phyloP scores from a whole-genome alignment of 2,329 filamentous ascomycete genomes.

The Colletotrichum spaethianum region DNA sequence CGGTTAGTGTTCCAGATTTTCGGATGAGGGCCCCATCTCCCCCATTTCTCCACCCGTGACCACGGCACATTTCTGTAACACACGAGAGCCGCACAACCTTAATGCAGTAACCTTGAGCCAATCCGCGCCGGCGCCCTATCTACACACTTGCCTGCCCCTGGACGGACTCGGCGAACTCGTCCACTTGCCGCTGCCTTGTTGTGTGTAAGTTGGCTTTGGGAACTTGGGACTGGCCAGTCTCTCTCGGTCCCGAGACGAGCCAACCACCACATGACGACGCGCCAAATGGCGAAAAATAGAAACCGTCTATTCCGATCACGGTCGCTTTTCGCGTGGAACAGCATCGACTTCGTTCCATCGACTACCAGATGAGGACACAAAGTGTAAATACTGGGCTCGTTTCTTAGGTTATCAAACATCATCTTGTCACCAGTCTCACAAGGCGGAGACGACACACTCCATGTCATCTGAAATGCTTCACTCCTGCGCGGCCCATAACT shows the following conservation, averaged over 20 bases:
- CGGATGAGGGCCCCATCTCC: not conserved
- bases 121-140: not conserved
- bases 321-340: not conserved
- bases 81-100: conserved; percentile 18
- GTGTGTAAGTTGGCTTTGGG: not conserved
- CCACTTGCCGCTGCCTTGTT: too few relatives aligned
- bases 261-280: conserved; percentile 20
- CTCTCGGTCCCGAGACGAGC: conserved; percentile 25
- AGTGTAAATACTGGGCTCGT: conserved; percentile 20
- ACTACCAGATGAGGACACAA: conserved; percentile 22
- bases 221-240: not conserved
- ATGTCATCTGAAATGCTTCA: conserved; percentile 29
- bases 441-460: conserved; percentile 13
- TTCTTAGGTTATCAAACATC: not conserved
- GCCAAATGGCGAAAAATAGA: conserved; percentile 23
- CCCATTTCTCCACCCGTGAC: not conserved
- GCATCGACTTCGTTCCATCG: conserved; percentile 7
- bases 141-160: not conserved
- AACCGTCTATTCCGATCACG: conserved; percentile 15
- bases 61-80: not conserved
- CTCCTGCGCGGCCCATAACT: too few relatives aligned
- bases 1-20: conserved; percentile 2
- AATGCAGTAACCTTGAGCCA: not conserved
- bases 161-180: not conserved
- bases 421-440: conserved; percentile 12